Evolutionary conservation across 2,329 filamentous ascomycete genomes (phyloP), one percentile per base, ranked within the genome.

Genomic region (Penicillium capsulatum): DNA sequence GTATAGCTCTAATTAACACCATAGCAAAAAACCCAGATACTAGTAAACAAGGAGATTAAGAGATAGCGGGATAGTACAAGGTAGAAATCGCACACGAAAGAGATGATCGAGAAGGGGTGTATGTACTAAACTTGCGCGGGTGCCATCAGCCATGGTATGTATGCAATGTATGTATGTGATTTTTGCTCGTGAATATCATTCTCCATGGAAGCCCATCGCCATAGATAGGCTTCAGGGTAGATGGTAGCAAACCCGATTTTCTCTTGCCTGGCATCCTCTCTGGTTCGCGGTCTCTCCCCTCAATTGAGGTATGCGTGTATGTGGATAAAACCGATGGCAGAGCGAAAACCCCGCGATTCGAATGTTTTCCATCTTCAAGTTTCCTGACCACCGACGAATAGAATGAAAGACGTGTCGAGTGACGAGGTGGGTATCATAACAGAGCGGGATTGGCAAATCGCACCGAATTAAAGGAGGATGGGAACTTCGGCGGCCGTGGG

Each of bases 341-440:
- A 35, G 17, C 17, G 13, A 13, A 38, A 14, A 9, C 6, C 26
- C 11, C 26, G 19, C 13, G 31, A 17, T 22, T 40, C 31, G 17
- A 19, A 31, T 11, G 22, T 29, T 26, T 20, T 34, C 38, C 38
- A 35, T 29, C 19, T 35, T 32, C 5, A 6, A 14, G 32, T 41
- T 33, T 22, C 35, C 34, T 17, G 16, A 16, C 13, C 28, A 32
- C 30, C 26, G 30, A 29, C 26, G 41, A 43, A 34, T 32, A 46
- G 45, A 55, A 53, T 40, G 36, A 53, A 56, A 49, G 46, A n/a
- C 53, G n/a, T 33, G 32, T 44, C 50, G 55, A 56, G 55, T 51
- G 51, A 60, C 53, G 57, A 57, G n/a, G 45, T 61, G 61, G 61
- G 61, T 65, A 65, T 65, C 61, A 64, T 63, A 64, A 63, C 49